Conservation (phyloP, 225 moss, liverwort and hornwort species). For the Asterella californica region DNA sequence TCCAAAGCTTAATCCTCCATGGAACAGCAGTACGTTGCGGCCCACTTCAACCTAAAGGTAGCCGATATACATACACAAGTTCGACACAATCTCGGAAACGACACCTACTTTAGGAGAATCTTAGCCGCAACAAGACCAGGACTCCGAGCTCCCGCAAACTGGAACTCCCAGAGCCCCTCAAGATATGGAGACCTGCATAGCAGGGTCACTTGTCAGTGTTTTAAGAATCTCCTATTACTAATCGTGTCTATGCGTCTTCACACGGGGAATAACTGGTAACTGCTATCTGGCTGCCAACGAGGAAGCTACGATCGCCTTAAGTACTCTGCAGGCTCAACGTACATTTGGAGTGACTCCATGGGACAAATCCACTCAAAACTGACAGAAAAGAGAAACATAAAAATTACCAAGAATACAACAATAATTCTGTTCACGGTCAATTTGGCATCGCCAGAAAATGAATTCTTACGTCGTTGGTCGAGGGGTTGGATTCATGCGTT, state of each 20-base stretch:
- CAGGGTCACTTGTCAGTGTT: background rate
- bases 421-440: background rate
- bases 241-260: background rate
- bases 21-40: no score
- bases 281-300: background rate
- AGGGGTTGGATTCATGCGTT: constrained; percentile 51
- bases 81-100: background rate
- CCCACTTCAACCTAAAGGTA: no score
- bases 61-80: no score
- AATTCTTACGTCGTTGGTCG: constrained; percentile 38
- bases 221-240: background rate
- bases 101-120: constrained; percentile 53
- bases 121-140: constrained; percentile 66
- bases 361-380: background rate
- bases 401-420: background rate
- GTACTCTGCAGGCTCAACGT: background rate
- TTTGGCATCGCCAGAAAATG: background rate
- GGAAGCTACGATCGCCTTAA: constrained; percentile 2
- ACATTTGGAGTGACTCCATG: background rate
- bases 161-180: constrained; percentile 82
- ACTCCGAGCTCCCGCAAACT: constrained; percentile 76
- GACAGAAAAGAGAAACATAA: background rate
- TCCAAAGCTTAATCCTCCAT: no score
- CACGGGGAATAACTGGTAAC: background rate
- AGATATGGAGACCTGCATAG: constrained; percentile 67